Base-by-base conservation (phyloP, 129 eudicot genomes). In the Centaurea solstitialis region DNA sequence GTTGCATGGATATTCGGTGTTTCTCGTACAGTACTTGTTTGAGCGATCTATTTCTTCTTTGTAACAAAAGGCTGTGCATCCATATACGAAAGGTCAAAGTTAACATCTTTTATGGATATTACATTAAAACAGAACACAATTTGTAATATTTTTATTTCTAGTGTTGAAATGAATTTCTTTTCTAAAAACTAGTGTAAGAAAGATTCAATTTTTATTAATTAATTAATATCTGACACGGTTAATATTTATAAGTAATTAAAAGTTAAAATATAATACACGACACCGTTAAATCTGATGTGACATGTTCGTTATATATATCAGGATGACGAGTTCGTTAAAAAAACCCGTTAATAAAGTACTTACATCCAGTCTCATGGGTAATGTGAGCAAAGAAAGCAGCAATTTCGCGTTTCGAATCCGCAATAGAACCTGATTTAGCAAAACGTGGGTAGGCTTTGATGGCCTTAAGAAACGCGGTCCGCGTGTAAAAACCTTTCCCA, bases 1-100 rank as follows among this genome's bases (percentile, higher is more conserved):
- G 41, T 5, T 18, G 86, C 86, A 83, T 17, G 80, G 85, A 37
- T 64, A 75, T 21, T 75, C 23, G 41, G 53, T 35, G 18, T 33
- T 3, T 13, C 17, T 68, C 21, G 13, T 0, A 0, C 85, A 81
- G 7, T 81, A 81, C 33, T 75, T 43, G 4, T 66, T 18, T 28
- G 47, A 40, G 13, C 79, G 75, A 78, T 73, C 21, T 5, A 21
- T 69, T 59, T 82, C 86, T 40, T 82, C 77, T 76, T 0, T 76
- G 35, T 75, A 20, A 33, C 77, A 73, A 59, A 73, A 43, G 57
- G 21, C 77, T 73, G 77, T 18, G n/a, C 3, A 20, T 72, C 65
- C 65, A 17, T n/a, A 9, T 57, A 5, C 65, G 23, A 57, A 57
- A 57, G n/a, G 65, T 22, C 77, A 73, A 73, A 73, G 41, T 57